Base-by-base conservation (phyloP, 2,329 filamentous ascomycete species). In the Sarocladium brachiariae region DNA sequence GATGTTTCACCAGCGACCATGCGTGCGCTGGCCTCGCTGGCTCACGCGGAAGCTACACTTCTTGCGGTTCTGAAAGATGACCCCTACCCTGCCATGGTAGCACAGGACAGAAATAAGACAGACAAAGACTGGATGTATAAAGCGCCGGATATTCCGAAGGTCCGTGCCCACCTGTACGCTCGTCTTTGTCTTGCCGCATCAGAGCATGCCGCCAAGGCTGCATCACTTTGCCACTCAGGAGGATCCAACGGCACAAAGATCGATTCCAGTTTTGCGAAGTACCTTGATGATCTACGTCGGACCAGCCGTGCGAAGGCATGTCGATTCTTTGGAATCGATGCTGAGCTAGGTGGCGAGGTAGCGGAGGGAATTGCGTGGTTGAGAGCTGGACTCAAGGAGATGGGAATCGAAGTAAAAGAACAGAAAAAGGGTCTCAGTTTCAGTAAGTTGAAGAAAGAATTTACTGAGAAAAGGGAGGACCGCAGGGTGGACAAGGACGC, bases 81-180 rank as follows among this genome's bases (percentile, higher is more conserved):
- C 61, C 90, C 92, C 0, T 97, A 96, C 61, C 86, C 92, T 1
- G 83, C 86, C 2, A 80, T 84, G 6, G 85, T 95, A 2, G 83
- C 89, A 1, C 88, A 95, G 60, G 81, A 85, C 51, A 79, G 91
- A 45, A 95, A 95, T 62, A 81, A 84, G 50, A 83, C 85, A 57
- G 89, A 91, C 65, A 89, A 80, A 54, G 92, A 97, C 57, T 99
- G 92, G 92, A 97, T 97, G 90, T 95, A 93, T 66, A 89, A 87
- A 60, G 80, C 89, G 0, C 89, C 92, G 1, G 83, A 89, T 48
- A 88, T 96, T 46, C 87, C 90, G 25, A 91, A 92, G 63, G 90
- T 96, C 16, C 83, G 92, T 43, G 89, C 89, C 8, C 84, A 95
- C 61, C 75, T 99, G 2, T 95, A 95, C 62, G 90, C 90, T 2